Evolutionary conservation across 108 stramenopile genomes (phyloP), one percentile per base, ranked within the genome.

Genomic region (Fistulifera solaris): DNA sequence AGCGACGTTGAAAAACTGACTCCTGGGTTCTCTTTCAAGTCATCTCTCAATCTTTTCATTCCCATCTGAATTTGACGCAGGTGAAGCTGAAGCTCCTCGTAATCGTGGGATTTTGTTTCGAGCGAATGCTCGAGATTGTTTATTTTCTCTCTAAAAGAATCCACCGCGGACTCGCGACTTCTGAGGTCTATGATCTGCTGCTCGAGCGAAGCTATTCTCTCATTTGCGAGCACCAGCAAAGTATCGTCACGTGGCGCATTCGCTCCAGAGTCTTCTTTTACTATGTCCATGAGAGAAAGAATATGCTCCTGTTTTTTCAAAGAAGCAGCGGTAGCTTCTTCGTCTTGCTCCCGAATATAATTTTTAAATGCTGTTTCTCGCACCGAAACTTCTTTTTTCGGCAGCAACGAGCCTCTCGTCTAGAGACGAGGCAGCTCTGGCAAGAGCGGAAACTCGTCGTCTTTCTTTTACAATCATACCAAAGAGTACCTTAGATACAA

Each of bases 391-490:
- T 46, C 47, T 14, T 67, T 57, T 35, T 54, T 77, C 71, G 8
- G 71, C 67, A 18, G 52, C 53, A 53, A 61, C 61, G 25, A 67
- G 59, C 43, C 59, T 56, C 47, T 75, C 71, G 47, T 82, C 76
- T 15, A 82, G 58, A 16, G 48, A 27, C 7, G 76, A 76, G 12
- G 81, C 81, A 7, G 76, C 68, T 44, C 73, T 46, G 1, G 77
- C 77, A 38, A 79, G 41, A 18, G 70, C 27, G 13, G 67, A 60
- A 18, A 79, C 71, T 46, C 83, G 65, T 35, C 76, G 44, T 38
- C 78, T 51, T 64, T 84, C 83, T 38, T 76, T 41, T 12, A 84
- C 78, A 1, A 84, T 71, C 83, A 84, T 84, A 19, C 83, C 83
- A 54, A 84, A 84, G 25, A 84, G 62, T 1, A 75, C 68, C 40